Percentiles rank a stretch among this genome's conserved stretches.
Evolutionary conservation across 192 early-diverging fungal species (phyloP).

Genomic region (Coemansia sp.): DNA sequence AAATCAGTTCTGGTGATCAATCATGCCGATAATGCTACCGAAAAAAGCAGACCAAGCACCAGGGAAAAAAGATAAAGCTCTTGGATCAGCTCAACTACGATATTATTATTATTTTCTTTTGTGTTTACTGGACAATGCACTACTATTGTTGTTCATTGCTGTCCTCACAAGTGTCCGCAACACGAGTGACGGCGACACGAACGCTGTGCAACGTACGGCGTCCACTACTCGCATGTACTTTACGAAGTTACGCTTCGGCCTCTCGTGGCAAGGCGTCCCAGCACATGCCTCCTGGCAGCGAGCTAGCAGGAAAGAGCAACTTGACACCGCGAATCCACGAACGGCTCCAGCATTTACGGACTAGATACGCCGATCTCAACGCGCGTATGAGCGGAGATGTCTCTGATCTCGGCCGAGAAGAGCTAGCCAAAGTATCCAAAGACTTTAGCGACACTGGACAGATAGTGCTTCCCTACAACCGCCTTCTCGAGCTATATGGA

Average conservation of each 20-base stretch:
- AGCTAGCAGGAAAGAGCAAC: slow-evolving; percentile 48
- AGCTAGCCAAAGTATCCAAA: slow-evolving; percentile 51
- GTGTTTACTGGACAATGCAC: not conserved
- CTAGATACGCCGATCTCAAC: slow-evolving; percentile 21
- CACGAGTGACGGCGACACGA: not conserved
- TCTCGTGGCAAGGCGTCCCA: not conserved
- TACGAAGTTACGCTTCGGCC: slow-evolving; percentile 9
- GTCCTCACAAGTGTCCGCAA: not conserved
- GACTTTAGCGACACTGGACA: slow-evolving; percentile 43
- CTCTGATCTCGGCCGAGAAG: slow-evolving; percentile 30
- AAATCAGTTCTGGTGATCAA: not conserved
- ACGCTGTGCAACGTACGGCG: not conserved
- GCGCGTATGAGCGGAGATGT: slow-evolving; percentile 42
- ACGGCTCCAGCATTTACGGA: slow-evolving; percentile 30
- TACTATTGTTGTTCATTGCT: not conserved
- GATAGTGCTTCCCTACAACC: slow-evolving; percentile 30
- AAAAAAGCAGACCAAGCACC: not conserved
- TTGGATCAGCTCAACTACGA: not conserved
- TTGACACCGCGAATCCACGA: slow-evolving; percentile 45
- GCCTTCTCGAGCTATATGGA: slow-evolving; percentile 30
- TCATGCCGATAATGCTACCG: not conserved
- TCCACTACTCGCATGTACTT: not conserved
- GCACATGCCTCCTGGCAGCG: slow-evolving; percentile 26
- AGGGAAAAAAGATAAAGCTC: not conserved
- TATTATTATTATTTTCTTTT: not conserved